A percentile compares a stretch with the other conserved stretches of the same genome.
These are phyloP conservation scores for Starmerella sp. DNA, from an alignment of 805 yeast species.

Conservation along the genomic window DNA sequence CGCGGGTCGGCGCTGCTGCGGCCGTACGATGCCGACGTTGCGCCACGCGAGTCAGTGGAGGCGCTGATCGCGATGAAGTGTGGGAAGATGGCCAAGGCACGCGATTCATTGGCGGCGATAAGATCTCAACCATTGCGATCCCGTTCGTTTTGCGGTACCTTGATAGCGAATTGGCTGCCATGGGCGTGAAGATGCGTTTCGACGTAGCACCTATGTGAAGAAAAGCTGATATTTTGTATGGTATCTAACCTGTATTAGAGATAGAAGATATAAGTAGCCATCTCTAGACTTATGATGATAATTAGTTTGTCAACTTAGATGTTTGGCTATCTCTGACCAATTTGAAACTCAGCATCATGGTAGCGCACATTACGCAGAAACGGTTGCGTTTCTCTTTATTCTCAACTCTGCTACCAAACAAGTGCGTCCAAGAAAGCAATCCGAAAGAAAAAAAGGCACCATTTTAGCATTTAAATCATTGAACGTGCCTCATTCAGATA, in stretches of 20 bases:
- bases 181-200: constrained; percentile 92
- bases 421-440: no score
- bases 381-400: no score
- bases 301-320: not conserved
- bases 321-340: no score
- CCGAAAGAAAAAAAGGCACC: no score
- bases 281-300: not conserved
- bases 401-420: no score
- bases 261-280: not conserved
- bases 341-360: no score
- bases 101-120: constrained; percentile 79
- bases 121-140: constrained; percentile 91
- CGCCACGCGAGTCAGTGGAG: constrained; percentile 51
- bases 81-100: constrained; percentile 98
- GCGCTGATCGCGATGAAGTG: constrained; percentile 37
- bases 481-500: no score
- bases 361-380: no score
- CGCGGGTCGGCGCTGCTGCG: constrained; percentile 74
- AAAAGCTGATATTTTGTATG: no score
- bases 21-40: constrained; percentile 83
- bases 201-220: constrained; percentile 50
- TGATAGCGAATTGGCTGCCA: constrained; percentile 90
- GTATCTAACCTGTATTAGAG: not conserved
- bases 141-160: constrained; percentile 92
- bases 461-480: no score